Conservation (phyloP, 495 filamentous ascomycete species). For the Glutinoglossum americanum region DNA sequence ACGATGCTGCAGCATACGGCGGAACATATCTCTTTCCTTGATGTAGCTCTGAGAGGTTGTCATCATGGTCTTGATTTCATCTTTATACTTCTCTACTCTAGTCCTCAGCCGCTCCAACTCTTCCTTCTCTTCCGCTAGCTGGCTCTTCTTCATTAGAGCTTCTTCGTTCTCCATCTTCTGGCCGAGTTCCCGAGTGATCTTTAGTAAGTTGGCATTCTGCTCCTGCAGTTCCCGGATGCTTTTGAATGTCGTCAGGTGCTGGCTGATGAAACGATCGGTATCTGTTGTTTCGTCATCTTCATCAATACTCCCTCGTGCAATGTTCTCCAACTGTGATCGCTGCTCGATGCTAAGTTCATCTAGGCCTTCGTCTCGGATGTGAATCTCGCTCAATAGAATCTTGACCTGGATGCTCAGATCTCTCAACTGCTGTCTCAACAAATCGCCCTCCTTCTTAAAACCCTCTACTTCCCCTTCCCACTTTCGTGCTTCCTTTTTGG, state of each 20-base stretch:
- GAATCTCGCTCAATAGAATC: constrained; percentile 62
- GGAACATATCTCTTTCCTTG: constrained; percentile 91
- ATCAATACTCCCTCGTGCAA: constrained; percentile 37
- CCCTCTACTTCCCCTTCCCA: constrained; percentile 51
- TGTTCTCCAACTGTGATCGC: constrained; percentile 40
- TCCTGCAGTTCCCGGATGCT: constrained; percentile 68
- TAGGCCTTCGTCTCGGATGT: constrained; percentile 56
- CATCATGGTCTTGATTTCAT: constrained; percentile 59
- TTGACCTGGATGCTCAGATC: constrained; percentile 81
- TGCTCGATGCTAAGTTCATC: constrained; percentile 46
- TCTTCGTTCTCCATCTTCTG: constrained; percentile 84
- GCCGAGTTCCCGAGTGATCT: constrained; percentile 59
- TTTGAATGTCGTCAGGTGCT: constrained; percentile 62
- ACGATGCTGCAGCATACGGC: constrained; percentile 64
- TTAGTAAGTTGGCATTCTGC: constrained; percentile 66
- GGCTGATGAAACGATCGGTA: constrained; percentile 70
- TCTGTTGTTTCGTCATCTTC: constrained; percentile 51
- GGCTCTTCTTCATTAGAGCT: constrained; percentile 42
- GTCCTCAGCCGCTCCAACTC: constrained; percentile 48
- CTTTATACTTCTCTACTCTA: constrained; percentile 34
- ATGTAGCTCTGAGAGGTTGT: constrained; percentile 77
- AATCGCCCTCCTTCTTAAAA: constrained; percentile 47
- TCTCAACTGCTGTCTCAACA: constrained; percentile 70
- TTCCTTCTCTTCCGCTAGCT: constrained; percentile 47
- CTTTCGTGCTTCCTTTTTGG: constrained; percentile 40